These are phyloP conservation scores for Nannizziopsis arthrosporioides DNA, from an alignment of 2,329 filamentous ascomycete genomes.

Conservation along the genomic window DNA sequence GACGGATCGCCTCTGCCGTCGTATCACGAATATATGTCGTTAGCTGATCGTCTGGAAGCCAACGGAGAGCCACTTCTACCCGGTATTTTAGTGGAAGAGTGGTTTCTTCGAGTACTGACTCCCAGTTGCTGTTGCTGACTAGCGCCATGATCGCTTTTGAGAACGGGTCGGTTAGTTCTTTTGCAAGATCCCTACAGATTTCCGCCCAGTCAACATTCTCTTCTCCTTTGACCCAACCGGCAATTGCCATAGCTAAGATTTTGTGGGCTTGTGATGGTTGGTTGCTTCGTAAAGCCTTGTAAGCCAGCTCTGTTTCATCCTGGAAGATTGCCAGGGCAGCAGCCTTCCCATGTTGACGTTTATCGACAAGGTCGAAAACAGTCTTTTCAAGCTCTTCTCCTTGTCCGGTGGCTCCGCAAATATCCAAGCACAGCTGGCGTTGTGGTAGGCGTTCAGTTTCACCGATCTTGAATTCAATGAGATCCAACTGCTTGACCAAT, in stretches of 20 bases:
- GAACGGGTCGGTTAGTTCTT: conserved; percentile 51
- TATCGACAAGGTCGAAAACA: conserved; percentile 41
- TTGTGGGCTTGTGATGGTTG: conserved; percentile 44
- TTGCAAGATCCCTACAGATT: conserved; percentile 50
- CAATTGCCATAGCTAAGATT: conserved; percentile 44
- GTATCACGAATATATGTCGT: conserved; percentile 45
- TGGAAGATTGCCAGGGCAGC: conserved; percentile 52
- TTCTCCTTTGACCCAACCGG: conserved; percentile 34
- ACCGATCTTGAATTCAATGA: conserved; percentile 42
- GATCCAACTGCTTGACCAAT: conserved; percentile 40
- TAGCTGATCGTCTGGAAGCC: conserved; percentile 37
- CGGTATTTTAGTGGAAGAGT: conserved; percentile 50
- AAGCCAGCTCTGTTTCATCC: conserved; percentile 46
- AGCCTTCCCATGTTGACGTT: conserved; percentile 49
- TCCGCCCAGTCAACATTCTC: conserved; percentile 49
- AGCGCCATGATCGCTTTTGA: conserved; percentile 50
- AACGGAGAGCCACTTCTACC: conserved; percentile 49
- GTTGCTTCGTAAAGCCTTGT: conserved; percentile 44
- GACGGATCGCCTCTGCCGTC: conserved; percentile 39
- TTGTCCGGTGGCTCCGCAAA: conserved; percentile 48
- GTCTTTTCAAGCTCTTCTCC: conserved; percentile 38
- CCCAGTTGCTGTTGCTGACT: conserved; percentile 50
- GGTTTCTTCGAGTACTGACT: conserved; percentile 45
- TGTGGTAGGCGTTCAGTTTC: conserved; percentile 44
- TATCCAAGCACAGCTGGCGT: conserved; percentile 47